Percentiles rank a stretch among this genome's conserved stretches.
Evolutionary conservation across 495 filamentous ascomycete genomes (phyloP).

Genomic region (Terfezia claveryi): DNA sequence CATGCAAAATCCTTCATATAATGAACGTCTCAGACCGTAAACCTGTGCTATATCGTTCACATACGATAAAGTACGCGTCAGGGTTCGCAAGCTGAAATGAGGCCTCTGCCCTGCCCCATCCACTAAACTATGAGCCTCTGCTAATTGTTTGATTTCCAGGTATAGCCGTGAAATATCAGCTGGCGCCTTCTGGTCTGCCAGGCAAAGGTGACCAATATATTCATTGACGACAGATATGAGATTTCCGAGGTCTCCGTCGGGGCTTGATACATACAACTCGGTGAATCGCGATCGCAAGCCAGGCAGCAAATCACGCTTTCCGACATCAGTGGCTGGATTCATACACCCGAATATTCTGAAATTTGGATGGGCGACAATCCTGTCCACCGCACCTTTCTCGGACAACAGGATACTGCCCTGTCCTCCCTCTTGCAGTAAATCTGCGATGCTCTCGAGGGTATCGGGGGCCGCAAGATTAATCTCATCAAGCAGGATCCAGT

Average conservation of each 20-base stretch:
- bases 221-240: slow-evolving; percentile 62
- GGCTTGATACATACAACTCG: slow-evolving; percentile 75
- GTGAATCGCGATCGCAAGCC: slow-evolving; percentile 76
- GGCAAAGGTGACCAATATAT: slow-evolving; percentile 50
- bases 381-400: slow-evolving; percentile 75
- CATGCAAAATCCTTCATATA: slow-evolving; percentile 98
- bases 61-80: slow-evolving; percentile 79
- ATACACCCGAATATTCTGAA: slow-evolving; percentile 96
- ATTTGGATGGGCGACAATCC: slow-evolving; percentile 69
- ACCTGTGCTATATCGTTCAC: slow-evolving; percentile 60
- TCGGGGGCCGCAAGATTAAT: slow-evolving; percentile 91
- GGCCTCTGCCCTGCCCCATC: slow-evolving; percentile 86
- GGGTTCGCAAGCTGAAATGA: slow-evolving; percentile 83
- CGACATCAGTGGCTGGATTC: slow-evolving; percentile 96
- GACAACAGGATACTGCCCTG: slow-evolving; percentile 65
- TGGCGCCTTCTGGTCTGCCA: slow-evolving; percentile 40
- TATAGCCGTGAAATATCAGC: slow-evolving; percentile 69
- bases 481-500: slow-evolving; percentile 96
- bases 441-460: slow-evolving; percentile 78
- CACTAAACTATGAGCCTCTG: slow-evolving; percentile 61
- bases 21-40: slow-evolving; percentile 67
- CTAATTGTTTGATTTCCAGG: slow-evolving; percentile 59
- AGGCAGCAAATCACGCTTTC: slow-evolving; percentile 76
- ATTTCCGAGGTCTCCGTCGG: slow-evolving; percentile 65
- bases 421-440: slow-evolving; percentile 47